Evolutionary conservation across 1,284 basidiomycete species (phyloP).

Genomic region (Grifola frondosa): DNA sequence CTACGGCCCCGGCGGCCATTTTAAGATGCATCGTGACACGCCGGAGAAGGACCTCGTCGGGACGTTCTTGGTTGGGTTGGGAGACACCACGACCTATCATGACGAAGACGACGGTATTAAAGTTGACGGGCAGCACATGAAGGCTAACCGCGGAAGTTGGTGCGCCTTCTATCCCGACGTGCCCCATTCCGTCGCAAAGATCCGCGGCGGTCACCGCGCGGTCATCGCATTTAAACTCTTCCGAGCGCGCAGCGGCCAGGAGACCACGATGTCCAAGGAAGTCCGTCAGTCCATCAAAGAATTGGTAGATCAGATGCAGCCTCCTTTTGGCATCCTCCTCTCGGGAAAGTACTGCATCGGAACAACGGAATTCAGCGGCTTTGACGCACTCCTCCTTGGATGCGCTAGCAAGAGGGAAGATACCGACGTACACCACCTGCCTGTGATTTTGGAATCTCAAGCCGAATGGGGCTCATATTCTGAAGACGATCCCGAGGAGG

Average conservation of each 20-base stretch:
- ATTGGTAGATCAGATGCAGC: slow-evolving; percentile 14
- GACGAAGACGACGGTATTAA: slow-evolving; percentile 8
- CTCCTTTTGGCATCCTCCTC: slow-evolving; percentile 31
- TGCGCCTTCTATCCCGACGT: slow-evolving; percentile 41
- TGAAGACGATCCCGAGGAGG: slow-evolving; percentile 1
- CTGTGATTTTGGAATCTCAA: slow-evolving; percentile 21
- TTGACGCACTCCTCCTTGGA: slow-evolving; percentile 26
- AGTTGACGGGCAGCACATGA: slow-evolving; percentile 11
- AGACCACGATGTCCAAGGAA: background rate
- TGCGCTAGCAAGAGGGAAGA: slow-evolving; percentile 10
- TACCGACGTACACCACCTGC: slow-evolving; percentile 26
- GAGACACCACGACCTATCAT: slow-evolving; percentile 8
- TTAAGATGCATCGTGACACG: slow-evolving; percentile 29
- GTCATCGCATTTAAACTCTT: slow-evolving; percentile 36
- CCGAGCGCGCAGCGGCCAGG: slow-evolving; percentile 5
- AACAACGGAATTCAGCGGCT: slow-evolving; percentile 23
- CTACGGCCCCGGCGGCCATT: slow-evolving; percentile 30
- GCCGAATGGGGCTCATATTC: slow-evolving; percentile 1
- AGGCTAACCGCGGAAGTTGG: slow-evolving; percentile 24
- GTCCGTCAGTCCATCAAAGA: slow-evolving; percentile 2
- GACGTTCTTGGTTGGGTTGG: slow-evolving; percentile 31
- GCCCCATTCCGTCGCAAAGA: slow-evolving; percentile 27
- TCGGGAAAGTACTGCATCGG: slow-evolving; percentile 29
- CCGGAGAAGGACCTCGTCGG: slow-evolving; percentile 27
- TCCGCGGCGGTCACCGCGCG: slow-evolving; percentile 26